Evolutionary conservation across 2,329 filamentous ascomycete genomes (phyloP), one percentile per base, ranked within the genome.

Genomic region (Colletotrichum navitas): DNA sequence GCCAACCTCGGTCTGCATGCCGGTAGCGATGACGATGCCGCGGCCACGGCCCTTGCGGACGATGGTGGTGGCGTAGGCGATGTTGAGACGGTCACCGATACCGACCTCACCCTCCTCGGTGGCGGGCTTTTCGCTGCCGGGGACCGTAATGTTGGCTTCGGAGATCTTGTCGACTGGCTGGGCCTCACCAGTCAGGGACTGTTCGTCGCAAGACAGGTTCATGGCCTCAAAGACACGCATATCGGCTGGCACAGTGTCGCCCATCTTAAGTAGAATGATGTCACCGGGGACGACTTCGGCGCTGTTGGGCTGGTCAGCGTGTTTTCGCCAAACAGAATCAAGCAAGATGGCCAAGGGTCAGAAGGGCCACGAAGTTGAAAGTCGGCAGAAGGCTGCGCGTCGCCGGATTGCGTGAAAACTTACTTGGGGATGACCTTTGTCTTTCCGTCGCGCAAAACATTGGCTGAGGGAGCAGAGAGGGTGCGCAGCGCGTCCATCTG

Each of bases 181-280:
- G 5, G 92, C 92, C 80, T 95, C 93, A 77, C 93, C 93, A 8
- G 93, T 94, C 55, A 94, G 86, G 61, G 92, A 89, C 56, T 91
- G 91, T 80, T 94, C 92, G 76, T 97, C 94, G 77, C 92, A 94
- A 73, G 90, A 90, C 56, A 94, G 86, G 79, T 96, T 95, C 88
- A 95, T 93, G 71, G 87, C 88, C 76, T 94, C 91, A 75, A 93
- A 87, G 26, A 92, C 80, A 66, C 91, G 89, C 51, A 94, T 80
- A 77, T 94, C 92, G 47, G 92, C 92, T 12, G 92, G 92, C 51
- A 94, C 88, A 5, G 91, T 93, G 79, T 94, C 92, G 71, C 92
- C 92, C 81, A 89, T 92, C 82, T 89, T 91, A 76, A 91, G 84
- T 47, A 88, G 82, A 71, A 91, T 85, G 68, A 94, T 85, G 73